Base-by-base conservation (phyloP, 108 stramenopile species). In the Discostella stelligeroides region DNA sequence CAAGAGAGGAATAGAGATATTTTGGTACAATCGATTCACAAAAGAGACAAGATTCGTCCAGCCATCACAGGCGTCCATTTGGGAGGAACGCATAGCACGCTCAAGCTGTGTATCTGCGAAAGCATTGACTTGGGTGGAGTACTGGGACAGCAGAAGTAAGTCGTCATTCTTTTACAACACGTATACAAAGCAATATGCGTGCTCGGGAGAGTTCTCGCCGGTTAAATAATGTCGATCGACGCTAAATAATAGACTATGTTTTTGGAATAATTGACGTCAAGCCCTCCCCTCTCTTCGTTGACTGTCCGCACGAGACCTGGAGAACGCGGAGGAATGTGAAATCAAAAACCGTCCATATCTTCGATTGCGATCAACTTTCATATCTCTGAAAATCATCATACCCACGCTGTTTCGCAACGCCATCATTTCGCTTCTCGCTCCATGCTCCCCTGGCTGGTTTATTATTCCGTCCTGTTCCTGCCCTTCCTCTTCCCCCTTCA, bases 351-450 rank as follows among this genome's bases (percentile, higher is more conserved):
- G n/a, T n/a, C n/a, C n/a, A n/a, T n/a, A n/a, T n/a, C n/a, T 30
- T 15, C 7, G 4, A n/a, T n/a, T n/a, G n/a, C n/a, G 12, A n/a
- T 60, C n/a, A 59, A 53, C 17, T 57, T 42, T 79, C 88, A 70
- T 84, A 92, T 30, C 91, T 82, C 64, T 89, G 70, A 63, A 93
- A 93, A 56, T 79, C 65, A 57, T 88, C 88, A 74, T 90, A 89
- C 0, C 92, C 89, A 29, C 92, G 65, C 50, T 89, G 66, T 67
- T 93, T 90, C 37, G 43, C 70, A 7, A 75, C 60, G 34, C 34
- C 34, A 39, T 75, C 59, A 53, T 79, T 65, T 21, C 79, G 72
- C 56, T 76, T 73, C 43, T 78, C 66, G 10, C 70, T 41, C 89
- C 92, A 90, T 40, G 75, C 78, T 15, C 92, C 89, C 70, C 79